These are phyloP conservation scores for Xylaria sp. DNA, from an alignment of 2,329 filamentous ascomycete species.

Conservation along the genomic window DNA sequence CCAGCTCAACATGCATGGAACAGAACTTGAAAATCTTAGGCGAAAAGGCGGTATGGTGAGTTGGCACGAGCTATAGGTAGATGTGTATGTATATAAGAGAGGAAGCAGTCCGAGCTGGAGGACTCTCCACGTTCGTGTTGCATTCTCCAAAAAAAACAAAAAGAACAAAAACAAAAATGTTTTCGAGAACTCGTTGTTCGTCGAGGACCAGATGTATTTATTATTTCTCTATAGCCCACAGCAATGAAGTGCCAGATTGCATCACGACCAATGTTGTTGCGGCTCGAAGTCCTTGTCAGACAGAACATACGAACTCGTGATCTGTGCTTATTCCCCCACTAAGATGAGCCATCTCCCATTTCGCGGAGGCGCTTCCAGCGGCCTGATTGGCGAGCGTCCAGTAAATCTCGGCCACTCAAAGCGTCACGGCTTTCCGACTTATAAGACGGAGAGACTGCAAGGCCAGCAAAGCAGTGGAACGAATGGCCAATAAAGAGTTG, in stretches of 20 bases:
- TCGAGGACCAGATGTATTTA: slow-evolving; percentile 9
- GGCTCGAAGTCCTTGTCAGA: slow-evolving; percentile 45
- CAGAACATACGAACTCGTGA: slow-evolving; percentile 48
- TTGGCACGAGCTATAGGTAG: slow-evolving; percentile 34
- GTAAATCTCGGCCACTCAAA: slow-evolving; percentile 46
- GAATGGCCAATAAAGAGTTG: slow-evolving; percentile 43
- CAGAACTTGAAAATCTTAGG: slow-evolving; percentile 45
- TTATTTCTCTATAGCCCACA: slow-evolving; percentile 21
- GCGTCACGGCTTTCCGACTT: slow-evolving; percentile 42
- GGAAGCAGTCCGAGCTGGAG: slow-evolving; percentile 32
- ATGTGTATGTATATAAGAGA: slow-evolving; percentile 40
- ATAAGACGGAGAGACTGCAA: slow-evolving; percentile 43
- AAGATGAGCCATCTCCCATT: slow-evolving; percentile 36
- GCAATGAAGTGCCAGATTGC: slow-evolving; percentile 32
- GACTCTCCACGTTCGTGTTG: slow-evolving; percentile 16
- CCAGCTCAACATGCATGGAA: slow-evolving; percentile 52
- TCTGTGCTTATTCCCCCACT: slow-evolving; percentile 49
- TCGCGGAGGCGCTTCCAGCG: slow-evolving; percentile 39
- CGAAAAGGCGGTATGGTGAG: slow-evolving; percentile 51
- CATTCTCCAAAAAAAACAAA: slow-evolving; percentile 8
- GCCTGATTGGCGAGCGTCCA: slow-evolving; percentile 49
- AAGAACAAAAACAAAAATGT: background rate
- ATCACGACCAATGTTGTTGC: slow-evolving; percentile 33
- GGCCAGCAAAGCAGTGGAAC: slow-evolving; percentile 41
- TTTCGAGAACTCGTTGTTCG: slow-evolving; percentile 8